Evolutionary conservation across 2,329 filamentous ascomycete genomes (phyloP).

Genomic region (Alternaria sp.): DNA sequence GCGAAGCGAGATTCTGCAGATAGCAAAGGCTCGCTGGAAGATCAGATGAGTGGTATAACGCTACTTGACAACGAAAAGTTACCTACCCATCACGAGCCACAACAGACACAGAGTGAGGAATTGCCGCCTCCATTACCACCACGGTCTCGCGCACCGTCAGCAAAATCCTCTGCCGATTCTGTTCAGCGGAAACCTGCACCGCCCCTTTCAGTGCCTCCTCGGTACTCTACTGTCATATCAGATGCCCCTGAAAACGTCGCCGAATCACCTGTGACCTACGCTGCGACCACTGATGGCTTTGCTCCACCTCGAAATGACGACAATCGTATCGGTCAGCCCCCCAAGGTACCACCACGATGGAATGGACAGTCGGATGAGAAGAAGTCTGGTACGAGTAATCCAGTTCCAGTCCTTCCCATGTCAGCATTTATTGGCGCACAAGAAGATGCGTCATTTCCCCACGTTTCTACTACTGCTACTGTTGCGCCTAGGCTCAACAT

Average conservation of each 20-base stretch:
- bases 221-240: constrained; percentile 56
- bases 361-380: constrained; percentile 41
- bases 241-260: constrained; percentile 47
- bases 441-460: constrained; percentile 15
- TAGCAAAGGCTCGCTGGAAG: constrained; percentile 38
- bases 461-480: constrained; percentile 27
- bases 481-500: constrained; percentile 49
- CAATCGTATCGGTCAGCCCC: constrained; percentile 13
- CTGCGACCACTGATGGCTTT: constrained; percentile 53
- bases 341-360: constrained; percentile 28
- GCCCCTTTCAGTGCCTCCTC: constrained; percentile 51
- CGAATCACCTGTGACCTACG: constrained; percentile 52
- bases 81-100: constrained; percentile 23
- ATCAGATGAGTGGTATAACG: constrained; percentile 54
- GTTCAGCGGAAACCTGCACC: constrained; percentile 55
- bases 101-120: constrained; percentile 18
- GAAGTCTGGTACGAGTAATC: constrained; percentile 49
- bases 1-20: constrained; percentile 33
- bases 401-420: constrained; percentile 29
- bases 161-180: constrained; percentile 39
- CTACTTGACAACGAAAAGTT: constrained; percentile 53
- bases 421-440: constrained; percentile 24
- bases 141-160: constrained; percentile 37
- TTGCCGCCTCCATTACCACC: constrained; percentile 52
- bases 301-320: constrained; percentile 36